A percentile compares a stretch with the other conserved stretches of the same genome.
These are phyloP conservation scores for Boletus speciosus DNA, from an alignment of 768 basidiomycete species.

Conservation along the genomic window DNA sequence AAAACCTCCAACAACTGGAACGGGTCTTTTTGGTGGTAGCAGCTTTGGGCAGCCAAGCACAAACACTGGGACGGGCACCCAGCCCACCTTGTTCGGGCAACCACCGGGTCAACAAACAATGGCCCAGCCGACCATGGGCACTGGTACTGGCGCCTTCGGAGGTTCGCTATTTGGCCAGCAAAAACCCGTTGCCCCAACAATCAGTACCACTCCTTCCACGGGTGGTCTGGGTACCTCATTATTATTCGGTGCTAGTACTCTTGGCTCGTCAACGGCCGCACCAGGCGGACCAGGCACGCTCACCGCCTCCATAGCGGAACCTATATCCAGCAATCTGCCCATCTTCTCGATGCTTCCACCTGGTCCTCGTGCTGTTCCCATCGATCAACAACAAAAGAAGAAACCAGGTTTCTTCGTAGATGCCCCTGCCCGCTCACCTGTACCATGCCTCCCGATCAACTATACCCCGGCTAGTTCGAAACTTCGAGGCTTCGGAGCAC, in stretches of 20 bases:
- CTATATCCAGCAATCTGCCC: constrained; percentile 67
- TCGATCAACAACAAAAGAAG: constrained; percentile 68
- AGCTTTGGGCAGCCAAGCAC: constrained; percentile 42
- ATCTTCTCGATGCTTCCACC: constrained; percentile 75
- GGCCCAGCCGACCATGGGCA: constrained; percentile 36
- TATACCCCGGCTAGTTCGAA: constrained; percentile 62
- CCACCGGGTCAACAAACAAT: constrained; percentile 42
- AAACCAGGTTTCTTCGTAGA: constrained; percentile 77
- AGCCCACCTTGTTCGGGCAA: constrained; percentile 48
- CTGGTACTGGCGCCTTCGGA: constrained; percentile 33
- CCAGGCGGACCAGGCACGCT: constrained; percentile 57
- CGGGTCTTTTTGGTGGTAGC: constrained; percentile 50
- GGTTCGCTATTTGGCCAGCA: constrained; percentile 46
- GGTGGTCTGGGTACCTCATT: constrained; percentile 36
- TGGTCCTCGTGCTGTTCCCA: constrained; percentile 58
- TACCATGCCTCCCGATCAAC: constrained; percentile 61
- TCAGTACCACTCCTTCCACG: constrained; percentile 43
- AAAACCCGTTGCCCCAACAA: constrained; percentile 48
- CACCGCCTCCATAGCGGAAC: constrained; percentile 86
- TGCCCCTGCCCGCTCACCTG: constrained; percentile 65
- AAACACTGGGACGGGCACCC: constrained; percentile 27
- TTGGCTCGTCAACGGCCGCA: constrained; percentile 40
- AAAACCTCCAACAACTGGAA: constrained; percentile 33
- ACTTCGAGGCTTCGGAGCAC: constrained; percentile 61
- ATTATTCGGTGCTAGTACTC: constrained; percentile 38